A percentile compares a stretch with the other conserved stretches of the same genome.
These are phyloP conservation scores for Dalechampia spathulata DNA, from an alignment of 441 rosid species.

Conservation along the genomic window DNA sequence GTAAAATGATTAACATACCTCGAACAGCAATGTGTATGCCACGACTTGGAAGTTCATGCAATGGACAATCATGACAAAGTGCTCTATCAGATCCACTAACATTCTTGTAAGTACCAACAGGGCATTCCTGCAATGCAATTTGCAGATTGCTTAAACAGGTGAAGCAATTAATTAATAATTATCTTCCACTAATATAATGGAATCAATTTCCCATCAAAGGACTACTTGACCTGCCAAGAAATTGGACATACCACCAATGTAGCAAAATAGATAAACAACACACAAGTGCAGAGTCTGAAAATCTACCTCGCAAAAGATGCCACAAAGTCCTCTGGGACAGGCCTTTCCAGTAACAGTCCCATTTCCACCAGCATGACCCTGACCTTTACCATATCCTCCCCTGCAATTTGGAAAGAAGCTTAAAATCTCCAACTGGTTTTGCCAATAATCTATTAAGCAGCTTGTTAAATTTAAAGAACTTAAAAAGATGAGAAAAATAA, in stretches of 20 bases:
- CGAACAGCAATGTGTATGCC: slow-evolving; percentile 54
- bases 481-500: slow-evolving; percentile 1
- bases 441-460: slow-evolving; percentile 2
- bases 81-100: slow-evolving; percentile 63
- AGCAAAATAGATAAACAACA: slow-evolving; percentile 5
- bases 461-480: neutral
- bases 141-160: slow-evolving; percentile 15
- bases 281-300: neutral
- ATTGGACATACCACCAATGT: neutral
- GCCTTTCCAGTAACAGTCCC: slow-evolving; percentile 87
- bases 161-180: slow-evolving; percentile 6
- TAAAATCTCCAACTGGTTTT: slow-evolving; percentile 17
- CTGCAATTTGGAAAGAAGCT: slow-evolving; percentile 29
- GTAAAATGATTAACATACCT: slow-evolving; percentile 32
- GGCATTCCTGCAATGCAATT: slow-evolving; percentile 68
- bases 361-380: slow-evolving; percentile 54
- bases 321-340: slow-evolving; percentile 86
- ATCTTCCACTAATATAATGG: neutral
- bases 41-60: slow-evolving; percentile 69
- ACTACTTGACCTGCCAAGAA: too few relatives aligned
- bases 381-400: slow-evolving; percentile 70
- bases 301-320: slow-evolving; percentile 76
- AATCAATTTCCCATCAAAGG: too few relatives aligned
- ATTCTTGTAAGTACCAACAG: slow-evolving; percentile 79
- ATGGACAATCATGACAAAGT: slow-evolving; percentile 61